These are phyloP conservation scores for Trichoderma citrinoviride DNA, from an alignment of 2,329 filamentous ascomycete species.

Conservation along the genomic window DNA sequence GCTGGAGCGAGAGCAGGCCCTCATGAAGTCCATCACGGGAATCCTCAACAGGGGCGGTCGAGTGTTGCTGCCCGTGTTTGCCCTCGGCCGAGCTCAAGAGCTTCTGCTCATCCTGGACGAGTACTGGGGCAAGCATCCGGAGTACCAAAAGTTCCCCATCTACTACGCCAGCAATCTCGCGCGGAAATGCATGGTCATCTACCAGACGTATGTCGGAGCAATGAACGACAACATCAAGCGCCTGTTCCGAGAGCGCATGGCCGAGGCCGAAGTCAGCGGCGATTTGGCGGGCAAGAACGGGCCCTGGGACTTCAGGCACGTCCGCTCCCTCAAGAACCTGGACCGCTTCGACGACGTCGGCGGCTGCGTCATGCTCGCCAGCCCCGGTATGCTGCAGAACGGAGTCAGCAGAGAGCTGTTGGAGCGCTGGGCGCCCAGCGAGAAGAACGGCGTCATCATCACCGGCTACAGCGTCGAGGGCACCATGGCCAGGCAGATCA, in stretches of 20 bases:
- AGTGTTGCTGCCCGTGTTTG: constrained; percentile 92
- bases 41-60: constrained; percentile 89
- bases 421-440: constrained; percentile 92
- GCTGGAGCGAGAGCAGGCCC: constrained; percentile 82
- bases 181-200: constrained; percentile 96
- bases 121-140: constrained; percentile 87
- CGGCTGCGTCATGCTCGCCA: constrained; percentile 94
- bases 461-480: constrained; percentile 98
- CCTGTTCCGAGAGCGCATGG: constrained; percentile 89
- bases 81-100: constrained; percentile 89
- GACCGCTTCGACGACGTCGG: constrained; percentile 96
- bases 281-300: constrained; percentile 73
- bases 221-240: constrained; percentile 99
- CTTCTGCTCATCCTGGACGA: constrained; percentile 92
- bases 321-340: constrained; percentile 85
- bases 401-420: constrained; percentile 90
- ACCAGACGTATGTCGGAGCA: constrained; percentile 94
- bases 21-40: constrained; percentile 93
- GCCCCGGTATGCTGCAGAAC: constrained; percentile 96
- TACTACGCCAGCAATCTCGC: constrained; percentile 97
- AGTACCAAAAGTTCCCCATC: constrained; percentile 87
- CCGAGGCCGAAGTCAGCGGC: constrained; percentile 78
- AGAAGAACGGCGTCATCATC: constrained; percentile 97
- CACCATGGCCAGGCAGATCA: constrained; percentile 94
- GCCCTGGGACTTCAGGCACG: constrained; percentile 96